Evolutionary conservation across 225 moss, liverwort and hornwort genomes (phyloP).

Genomic region (Pseudoscleropodium purum): DNA sequence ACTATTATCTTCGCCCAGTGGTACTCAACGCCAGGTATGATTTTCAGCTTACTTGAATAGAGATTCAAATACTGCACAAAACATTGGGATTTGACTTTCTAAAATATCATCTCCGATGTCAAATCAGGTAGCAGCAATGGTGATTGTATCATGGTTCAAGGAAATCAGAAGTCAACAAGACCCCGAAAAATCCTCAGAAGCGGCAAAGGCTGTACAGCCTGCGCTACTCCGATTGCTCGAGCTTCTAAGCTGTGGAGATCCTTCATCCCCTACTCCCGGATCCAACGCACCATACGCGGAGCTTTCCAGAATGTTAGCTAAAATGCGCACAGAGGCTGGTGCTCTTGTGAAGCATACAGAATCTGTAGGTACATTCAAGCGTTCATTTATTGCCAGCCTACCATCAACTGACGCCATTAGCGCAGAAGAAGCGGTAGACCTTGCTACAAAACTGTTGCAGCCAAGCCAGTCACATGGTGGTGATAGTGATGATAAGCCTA

Average conservation of each 20-base stretch:
- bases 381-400: slow-evolving; percentile 28
- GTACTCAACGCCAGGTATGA: slow-evolving; percentile 78
- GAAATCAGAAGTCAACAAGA: slow-evolving; percentile 29
- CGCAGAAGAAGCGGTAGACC: slow-evolving; percentile 66
- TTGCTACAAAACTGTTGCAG: slow-evolving; percentile 37
- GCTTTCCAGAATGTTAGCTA: slow-evolving; percentile 57
- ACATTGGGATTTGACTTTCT: neutral
- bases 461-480: slow-evolving; percentile 17
- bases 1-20: slow-evolving; percentile 46
- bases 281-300: slow-evolving; percentile 65
- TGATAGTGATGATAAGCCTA: slow-evolving; percentile 45
- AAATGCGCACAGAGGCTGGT: slow-evolving; percentile 83
- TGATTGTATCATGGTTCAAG: slow-evolving; percentile 81
- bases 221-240: slow-evolving; percentile 43
- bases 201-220: slow-evolving; percentile 40
- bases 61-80: neutral
- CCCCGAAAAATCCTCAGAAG: slow-evolving; percentile 33
- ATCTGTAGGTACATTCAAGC: slow-evolving; percentile 44
- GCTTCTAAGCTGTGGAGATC: slow-evolving; percentile 59
- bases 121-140: slow-evolving; percentile 83
- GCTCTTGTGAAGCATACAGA: slow-evolving; percentile 73
- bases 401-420: slow-evolving; percentile 50
- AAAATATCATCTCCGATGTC: neutral
- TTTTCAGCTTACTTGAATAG: neutral
- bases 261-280: slow-evolving; percentile 70